These are phyloP conservation scores for Candida namnaoensis DNA, from an alignment of 805 yeast species.

Conservation along the genomic window DNA sequence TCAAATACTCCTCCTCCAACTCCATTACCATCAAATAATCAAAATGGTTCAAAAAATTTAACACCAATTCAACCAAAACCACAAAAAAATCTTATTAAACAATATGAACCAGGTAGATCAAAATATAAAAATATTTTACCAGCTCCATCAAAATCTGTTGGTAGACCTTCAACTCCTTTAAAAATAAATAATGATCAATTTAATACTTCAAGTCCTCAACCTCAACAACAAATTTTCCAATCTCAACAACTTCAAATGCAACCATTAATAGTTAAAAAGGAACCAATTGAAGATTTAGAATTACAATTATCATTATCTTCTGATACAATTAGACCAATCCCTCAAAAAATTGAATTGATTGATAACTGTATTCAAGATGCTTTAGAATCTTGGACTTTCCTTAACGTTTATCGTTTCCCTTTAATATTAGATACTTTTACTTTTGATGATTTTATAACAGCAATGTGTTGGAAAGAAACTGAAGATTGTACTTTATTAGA, in stretches of 20 bases:
- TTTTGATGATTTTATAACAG: conserved; percentile 67
- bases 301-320: conserved; percentile 10
- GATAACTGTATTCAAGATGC: conserved; percentile 26
- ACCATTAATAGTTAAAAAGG: conserved; percentile 9
- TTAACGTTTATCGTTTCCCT: conserved; percentile 61
- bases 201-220: background rate
- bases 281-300: conserved; percentile 13
- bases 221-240: background rate
- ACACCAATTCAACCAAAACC: conserved; percentile 8
- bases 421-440: conserved; percentile 64
- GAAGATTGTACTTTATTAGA: conserved; percentile 44
- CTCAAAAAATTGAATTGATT: conserved; percentile 8
- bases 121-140: background rate
- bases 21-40: no score
- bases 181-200: no score
- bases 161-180: background rate
- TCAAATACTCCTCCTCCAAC: background rate
- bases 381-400: conserved; percentile 66
- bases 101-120: no score
- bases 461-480: conserved; percentile 29
- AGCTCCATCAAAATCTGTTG: background rate
- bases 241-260: conserved; percentile 1
- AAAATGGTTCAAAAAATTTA: background rate
- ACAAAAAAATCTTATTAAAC: background rate
- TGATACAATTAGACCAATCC: conserved; percentile 10